A percentile compares a stretch with the other conserved stretches of the same genome.
Evolutionary conservation across 2,329 filamentous ascomycete genomes (phyloP).

Genomic region (Aspergillus persii): DNA sequence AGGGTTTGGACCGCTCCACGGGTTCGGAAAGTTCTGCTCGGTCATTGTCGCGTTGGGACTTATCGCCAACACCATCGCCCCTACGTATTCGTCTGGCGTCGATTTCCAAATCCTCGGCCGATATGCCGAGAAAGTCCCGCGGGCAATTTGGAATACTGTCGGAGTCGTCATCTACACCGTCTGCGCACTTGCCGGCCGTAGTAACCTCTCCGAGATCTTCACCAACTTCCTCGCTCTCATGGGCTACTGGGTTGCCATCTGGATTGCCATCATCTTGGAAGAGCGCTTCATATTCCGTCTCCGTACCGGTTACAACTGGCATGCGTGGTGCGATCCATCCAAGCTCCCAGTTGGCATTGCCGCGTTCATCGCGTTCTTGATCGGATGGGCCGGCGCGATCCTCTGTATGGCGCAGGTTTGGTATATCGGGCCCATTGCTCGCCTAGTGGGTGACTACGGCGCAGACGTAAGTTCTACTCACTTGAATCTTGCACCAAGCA

Average conservation of each 20-base stretch:
- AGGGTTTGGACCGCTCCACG: conserved; percentile 57
- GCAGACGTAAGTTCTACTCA: conserved; percentile 49
- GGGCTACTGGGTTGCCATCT: conserved; percentile 68
- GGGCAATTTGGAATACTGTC: conserved; percentile 64
- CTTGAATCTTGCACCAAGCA: not conserved
- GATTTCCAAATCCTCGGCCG: conserved; percentile 66
- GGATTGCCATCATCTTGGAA: conserved; percentile 58
- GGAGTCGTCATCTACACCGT: conserved; percentile 62
- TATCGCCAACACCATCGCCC: conserved; percentile 64
- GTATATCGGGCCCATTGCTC: conserved; percentile 64
- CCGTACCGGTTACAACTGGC: conserved; percentile 57
- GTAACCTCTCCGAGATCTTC: conserved; percentile 62
- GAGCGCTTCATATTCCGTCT: conserved; percentile 63
- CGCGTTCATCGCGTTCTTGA: conserved; percentile 58
- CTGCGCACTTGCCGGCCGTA: conserved; percentile 62
- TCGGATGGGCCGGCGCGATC: conserved; percentile 65
- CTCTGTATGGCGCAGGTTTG: conserved; percentile 68
- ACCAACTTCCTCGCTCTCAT: conserved; percentile 68
- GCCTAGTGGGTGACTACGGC: conserved; percentile 56
- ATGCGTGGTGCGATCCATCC: conserved; percentile 57
- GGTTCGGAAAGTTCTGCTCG: conserved; percentile 66
- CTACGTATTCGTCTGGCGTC: conserved; percentile 64
- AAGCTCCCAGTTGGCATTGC: conserved; percentile 63
- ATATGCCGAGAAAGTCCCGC: conserved; percentile 57
- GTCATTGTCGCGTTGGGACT: conserved; percentile 64